These are phyloP conservation scores for Talaromyces adpressus DNA, from an alignment of 495 filamentous ascomycete genomes.

Conservation along the genomic window DNA sequence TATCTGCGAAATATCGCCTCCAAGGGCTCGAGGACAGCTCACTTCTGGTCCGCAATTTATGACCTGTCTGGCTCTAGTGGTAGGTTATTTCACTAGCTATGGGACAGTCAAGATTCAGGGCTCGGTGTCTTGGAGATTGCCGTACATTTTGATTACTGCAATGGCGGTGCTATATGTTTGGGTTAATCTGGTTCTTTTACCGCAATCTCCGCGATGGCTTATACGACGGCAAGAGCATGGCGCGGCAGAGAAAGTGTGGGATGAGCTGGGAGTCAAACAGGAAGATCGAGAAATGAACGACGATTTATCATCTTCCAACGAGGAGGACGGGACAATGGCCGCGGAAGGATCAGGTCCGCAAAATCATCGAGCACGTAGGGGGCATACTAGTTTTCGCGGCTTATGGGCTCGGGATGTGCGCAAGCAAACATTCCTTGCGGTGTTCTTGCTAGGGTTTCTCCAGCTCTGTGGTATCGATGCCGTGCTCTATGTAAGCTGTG, in stretches of 20 bases:
- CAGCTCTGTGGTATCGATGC: slow-evolving; percentile 43
- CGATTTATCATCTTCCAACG: too few species aligned
- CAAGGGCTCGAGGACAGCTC: slow-evolving; percentile 40
- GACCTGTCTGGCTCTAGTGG: slow-evolving; percentile 40
- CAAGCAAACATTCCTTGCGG: slow-evolving; percentile 27
- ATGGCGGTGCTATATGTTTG: slow-evolving; percentile 31
- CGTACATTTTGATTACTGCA: slow-evolving; percentile 38
- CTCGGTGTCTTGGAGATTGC: slow-evolving; percentile 50
- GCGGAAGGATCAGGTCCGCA: not conserved
- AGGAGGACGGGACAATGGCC: not conserved
- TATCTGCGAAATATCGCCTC: slow-evolving; percentile 55
- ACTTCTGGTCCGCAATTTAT: slow-evolving; percentile 49
- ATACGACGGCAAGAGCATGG: slow-evolving; percentile 23
- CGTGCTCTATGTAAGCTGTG: slow-evolving; percentile 28
- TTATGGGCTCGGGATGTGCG: slow-evolving; percentile 10
- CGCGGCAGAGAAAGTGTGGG: slow-evolving; percentile 29
- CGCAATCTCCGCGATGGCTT: slow-evolving; percentile 43
- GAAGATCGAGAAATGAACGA: slow-evolving; percentile 43
- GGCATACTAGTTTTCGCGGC: not conserved
- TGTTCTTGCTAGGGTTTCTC: slow-evolving; percentile 37
- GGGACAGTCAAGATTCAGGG: slow-evolving; percentile 42
- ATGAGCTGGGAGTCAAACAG: slow-evolving; percentile 38
- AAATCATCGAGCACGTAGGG: too few species aligned
- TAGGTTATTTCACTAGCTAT: slow-evolving; percentile 57
- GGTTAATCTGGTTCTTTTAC: slow-evolving; percentile 27